Conservation (phyloP, 345 rosid species). For the Laguncularia racemosa region DNA sequence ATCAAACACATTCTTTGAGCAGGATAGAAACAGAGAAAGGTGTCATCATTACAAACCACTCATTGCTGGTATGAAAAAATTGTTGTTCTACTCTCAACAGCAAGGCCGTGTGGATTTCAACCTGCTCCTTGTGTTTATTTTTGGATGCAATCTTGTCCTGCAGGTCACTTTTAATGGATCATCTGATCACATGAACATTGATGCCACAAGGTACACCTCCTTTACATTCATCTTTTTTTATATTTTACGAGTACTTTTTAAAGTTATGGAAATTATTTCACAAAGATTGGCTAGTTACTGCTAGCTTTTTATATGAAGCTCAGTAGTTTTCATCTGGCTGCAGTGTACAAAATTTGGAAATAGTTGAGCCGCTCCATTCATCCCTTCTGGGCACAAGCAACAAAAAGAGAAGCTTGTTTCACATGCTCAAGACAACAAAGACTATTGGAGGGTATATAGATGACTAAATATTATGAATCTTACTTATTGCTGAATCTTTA, state of each 20-base stretch:
- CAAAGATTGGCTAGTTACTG: background rate
- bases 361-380: conserved; percentile 80
- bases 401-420: conserved; percentile 92
- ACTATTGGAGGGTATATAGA: conserved; percentile 78
- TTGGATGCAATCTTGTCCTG: conserved; percentile 3
- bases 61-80: conserved; percentile 46
- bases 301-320: conserved; percentile 3
- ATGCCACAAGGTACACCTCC: conserved; percentile 71
- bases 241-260: background rate
- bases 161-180: conserved; percentile 98
- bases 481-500: conserved; percentile 4
- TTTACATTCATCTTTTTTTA: background rate
- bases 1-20: conserved; percentile 9
- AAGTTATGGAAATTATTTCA: background rate
- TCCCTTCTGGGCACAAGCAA: conserved; percentile 77
- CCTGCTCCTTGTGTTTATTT: conserved; percentile 1
- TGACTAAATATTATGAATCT: conserved; percentile 1
- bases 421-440: conserved; percentile 94
- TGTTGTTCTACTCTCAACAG: background rate
- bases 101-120: background rate
- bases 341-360: conserved; percentile 93
- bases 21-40: conserved; percentile 98
- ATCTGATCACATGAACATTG: conserved; percentile 93
- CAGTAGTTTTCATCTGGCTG: conserved; percentile 15
- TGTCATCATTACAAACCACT: conserved; percentile 76